Evolutionary conservation across 1,139 yeast genomes (phyloP), one percentile per base, ranked within the genome.

Genomic region (Pichia sp.): DNA sequence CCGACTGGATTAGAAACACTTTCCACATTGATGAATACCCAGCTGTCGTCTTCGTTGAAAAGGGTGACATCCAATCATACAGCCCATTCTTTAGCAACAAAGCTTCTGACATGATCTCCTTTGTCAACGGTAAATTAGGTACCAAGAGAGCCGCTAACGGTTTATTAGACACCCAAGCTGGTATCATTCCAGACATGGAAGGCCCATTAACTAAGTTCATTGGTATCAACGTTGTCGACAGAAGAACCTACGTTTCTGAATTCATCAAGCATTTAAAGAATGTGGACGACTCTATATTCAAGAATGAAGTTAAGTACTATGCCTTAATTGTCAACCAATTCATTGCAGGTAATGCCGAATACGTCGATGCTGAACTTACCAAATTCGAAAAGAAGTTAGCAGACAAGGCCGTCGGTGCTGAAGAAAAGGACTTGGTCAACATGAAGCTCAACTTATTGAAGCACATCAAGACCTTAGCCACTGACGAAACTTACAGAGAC

Each of bases 131-230:
- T 4, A 67, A 72, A 40, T 67, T 79, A 3, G 81, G 79, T 0
- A 70, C 81, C n/a, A 67, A 67, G 53, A 74, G 96, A 57, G 67
- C 69, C 30, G 48, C 58, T 2, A 75, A 73, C 36, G 96, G 96
- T 5, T 60, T 67, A 2, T 68, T 86, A 41, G 62, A 64, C 42
- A 61, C 60, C 1, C 55, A 57, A 10, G 90, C 88, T 10, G 96
- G 96, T 19, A 67, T 77, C 44, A 65, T 81, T 31, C 61, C 56
- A 30, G 54, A 54, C 12, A 45, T 61, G 43, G 57, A 60, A 2
- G 69, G 66, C 4, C 51, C 81, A 31, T 80, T 79, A 48, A 55
- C 57, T 2, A 50, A 69, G 37, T 59, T 76, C 33, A 55, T 58
- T 30, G 51, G 56, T n/a, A 38, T 52, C 21, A 40, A 55, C 18